These are phyloP conservation scores for Apostasia ramifera DNA, from an alignment of 106 monocot genomes.

Conservation along the genomic window DNA sequence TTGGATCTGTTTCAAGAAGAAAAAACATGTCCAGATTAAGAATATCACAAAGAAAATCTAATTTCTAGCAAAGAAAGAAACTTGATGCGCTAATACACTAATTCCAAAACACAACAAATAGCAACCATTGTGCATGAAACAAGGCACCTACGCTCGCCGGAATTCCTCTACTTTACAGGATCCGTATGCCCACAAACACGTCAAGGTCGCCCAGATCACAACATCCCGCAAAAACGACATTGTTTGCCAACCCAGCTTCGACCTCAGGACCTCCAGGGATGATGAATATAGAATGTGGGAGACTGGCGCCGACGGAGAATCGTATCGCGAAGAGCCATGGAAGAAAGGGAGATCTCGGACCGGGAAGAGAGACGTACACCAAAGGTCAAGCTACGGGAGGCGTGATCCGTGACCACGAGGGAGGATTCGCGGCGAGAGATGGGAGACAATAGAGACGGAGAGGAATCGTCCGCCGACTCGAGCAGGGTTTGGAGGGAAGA, in stretches of 20 bases:
- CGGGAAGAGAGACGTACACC: not conserved
- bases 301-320: not conserved
- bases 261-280: not conserved
- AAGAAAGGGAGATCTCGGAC: not conserved
- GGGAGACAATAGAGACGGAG: not conserved
- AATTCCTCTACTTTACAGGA: slow-evolving; percentile 21
- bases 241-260: not conserved
- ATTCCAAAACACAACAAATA: not conserved
- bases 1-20: too few species aligned
- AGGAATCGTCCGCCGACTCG: too few species aligned
- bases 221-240: slow-evolving; percentile 7
- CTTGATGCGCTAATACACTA: too few species aligned
- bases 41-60: too few species aligned
- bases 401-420: not conserved
- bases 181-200: slow-evolving; percentile 13
- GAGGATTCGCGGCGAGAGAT: not conserved
- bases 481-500: not conserved
- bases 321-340: not conserved
- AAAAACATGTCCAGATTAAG: too few species aligned
- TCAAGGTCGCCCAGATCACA: slow-evolving; percentile 11
- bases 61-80: too few species aligned
- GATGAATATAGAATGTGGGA: not conserved
- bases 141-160: slow-evolving; percentile 48
- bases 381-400: not conserved
- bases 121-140: not conserved